Conservation (phyloP, 495 filamentous ascomycete species). For the Wilcoxina mikolae region DNA sequence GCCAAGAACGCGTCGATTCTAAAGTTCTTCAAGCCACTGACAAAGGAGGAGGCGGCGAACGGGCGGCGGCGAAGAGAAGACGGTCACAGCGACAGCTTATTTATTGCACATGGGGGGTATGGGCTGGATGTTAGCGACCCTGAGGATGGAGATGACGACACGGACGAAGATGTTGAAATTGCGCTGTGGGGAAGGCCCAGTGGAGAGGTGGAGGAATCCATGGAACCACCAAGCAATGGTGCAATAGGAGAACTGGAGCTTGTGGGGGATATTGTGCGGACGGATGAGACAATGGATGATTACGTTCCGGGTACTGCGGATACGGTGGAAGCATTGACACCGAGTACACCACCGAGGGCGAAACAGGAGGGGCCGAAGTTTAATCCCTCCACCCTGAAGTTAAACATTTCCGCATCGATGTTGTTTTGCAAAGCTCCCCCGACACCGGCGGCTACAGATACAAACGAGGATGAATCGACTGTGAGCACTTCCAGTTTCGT, state of each 20-base stretch:
- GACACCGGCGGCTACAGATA: neutral
- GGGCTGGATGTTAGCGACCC: conserved; percentile 24
- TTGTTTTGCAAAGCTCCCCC: conserved; percentile 14
- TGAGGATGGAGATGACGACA: conserved; percentile 11
- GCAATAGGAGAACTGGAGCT: neutral
- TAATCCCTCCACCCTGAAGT: conserved; percentile 14
- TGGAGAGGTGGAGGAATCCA: conserved; percentile 8
- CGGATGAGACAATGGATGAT: neutral
- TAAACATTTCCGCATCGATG: conserved; percentile 15
- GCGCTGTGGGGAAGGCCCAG: conserved; percentile 4
- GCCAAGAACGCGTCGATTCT: conserved; percentile 20
- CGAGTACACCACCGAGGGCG: neutral
- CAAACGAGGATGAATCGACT: neutral
- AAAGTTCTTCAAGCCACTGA: conserved; percentile 21
- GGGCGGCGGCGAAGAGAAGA: neutral
- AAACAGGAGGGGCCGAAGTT: conserved; percentile 4
- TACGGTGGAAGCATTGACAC: neutral
- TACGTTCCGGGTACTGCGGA: neutral
- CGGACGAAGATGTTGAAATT: conserved; percentile 1
- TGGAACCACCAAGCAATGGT: neutral
- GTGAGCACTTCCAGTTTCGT: neutral
- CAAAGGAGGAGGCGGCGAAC: neutral
- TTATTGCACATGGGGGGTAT: conserved; percentile 19
- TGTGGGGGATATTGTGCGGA: neutral
- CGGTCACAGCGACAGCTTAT: conserved; percentile 15